Evolutionary conservation across 2,329 filamentous ascomycete genomes (phyloP), one percentile per base, ranked within the genome.

Genomic region (Colletotrichum siamense): DNA sequence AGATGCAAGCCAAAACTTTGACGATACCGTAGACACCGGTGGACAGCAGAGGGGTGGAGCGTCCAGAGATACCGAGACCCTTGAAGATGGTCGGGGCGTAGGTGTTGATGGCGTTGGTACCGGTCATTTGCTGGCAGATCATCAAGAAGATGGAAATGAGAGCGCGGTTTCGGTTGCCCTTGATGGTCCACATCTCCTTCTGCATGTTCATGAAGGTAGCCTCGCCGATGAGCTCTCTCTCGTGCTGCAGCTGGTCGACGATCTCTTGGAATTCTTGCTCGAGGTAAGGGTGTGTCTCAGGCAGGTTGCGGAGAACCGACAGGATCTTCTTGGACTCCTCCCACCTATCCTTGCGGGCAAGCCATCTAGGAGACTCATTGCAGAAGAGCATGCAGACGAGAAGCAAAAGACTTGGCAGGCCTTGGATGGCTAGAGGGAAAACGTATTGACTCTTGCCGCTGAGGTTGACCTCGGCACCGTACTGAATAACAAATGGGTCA

Each of bases 81-180:
- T 82, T 75, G 80, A 84, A 84, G 73, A 84, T 84, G 22, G 78
- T 79, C 12, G 83, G 83, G 8, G 83, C 82, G 76, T 83, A 84
- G 12, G 82, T 83, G 80, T 83, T 84, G 80, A 94, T 71, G 59
- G 79, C 77, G 61, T 81, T 81, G 9, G 80, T 81, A 6, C 91
- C 91, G 0, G 92, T 93, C 90, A 93, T 92, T 81, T 93, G 92
- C 81, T 93, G 92, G 81, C 91, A 93, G 69, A 93, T 86, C 91
- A 91, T 84, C 70, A 88, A 81, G 24, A 81, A 68, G 76, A 94
- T 91, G 76, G 89, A 91, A 67, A 93, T 87, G 24, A 92, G 82
- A 2, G 88, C 89, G 55, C 92, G 87, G 79, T 92, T 91, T 67
- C 91, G 87, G 83, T 93, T 90, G 4, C 86, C 86, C n/a, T 85